Percentiles rank a stretch among this genome's conserved stretches.
Conservation (phyloP, 2,329 filamentous ascomycete genomes). For the Sphaceloma murrayae region DNA sequence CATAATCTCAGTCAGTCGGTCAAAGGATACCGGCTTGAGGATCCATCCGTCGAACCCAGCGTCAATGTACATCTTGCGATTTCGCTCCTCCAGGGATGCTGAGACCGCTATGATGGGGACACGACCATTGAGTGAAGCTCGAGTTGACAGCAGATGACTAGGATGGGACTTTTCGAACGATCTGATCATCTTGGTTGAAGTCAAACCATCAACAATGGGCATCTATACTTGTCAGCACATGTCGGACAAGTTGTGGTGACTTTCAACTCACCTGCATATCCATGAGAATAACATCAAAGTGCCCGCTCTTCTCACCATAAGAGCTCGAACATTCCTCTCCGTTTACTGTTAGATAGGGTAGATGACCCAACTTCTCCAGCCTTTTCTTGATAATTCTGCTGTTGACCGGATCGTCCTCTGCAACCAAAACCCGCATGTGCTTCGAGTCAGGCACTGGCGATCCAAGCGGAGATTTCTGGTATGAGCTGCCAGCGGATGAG, state of each 20-base stretch:
- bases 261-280: slow-evolving; percentile 66
- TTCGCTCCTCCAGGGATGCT: slow-evolving; percentile 64
- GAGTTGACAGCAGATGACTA: slow-evolving; percentile 46
- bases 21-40: slow-evolving; percentile 77
- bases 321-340: slow-evolving; percentile 72
- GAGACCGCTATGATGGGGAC: slow-evolving; percentile 82
- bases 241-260: neutral
- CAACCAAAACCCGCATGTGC: slow-evolving; percentile 60
- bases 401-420: slow-evolving; percentile 83
- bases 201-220: slow-evolving; percentile 80
- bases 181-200: slow-evolving; percentile 74
- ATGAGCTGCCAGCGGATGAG: slow-evolving; percentile 8
- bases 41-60: slow-evolving; percentile 88
- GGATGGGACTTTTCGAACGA: slow-evolving; percentile 53
- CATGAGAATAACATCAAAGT: slow-evolving; percentile 77
- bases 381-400: slow-evolving; percentile 72
- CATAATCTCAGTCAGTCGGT: slow-evolving; percentile 59
- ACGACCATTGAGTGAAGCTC: slow-evolving; percentile 52
- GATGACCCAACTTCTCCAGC: slow-evolving; percentile 65
- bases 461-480: slow-evolving; percentile 6
- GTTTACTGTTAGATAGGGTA: slow-evolving; percentile 64
- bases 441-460: slow-evolving; percentile 24
- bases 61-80: slow-evolving; percentile 59
- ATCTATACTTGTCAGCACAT: slow-evolving; percentile 63
- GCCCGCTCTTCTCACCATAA: slow-evolving; percentile 52